Base-by-base conservation (phyloP, 2,329 filamentous ascomycete species). In the Neofusicoccum kwambonambiense region DNA sequence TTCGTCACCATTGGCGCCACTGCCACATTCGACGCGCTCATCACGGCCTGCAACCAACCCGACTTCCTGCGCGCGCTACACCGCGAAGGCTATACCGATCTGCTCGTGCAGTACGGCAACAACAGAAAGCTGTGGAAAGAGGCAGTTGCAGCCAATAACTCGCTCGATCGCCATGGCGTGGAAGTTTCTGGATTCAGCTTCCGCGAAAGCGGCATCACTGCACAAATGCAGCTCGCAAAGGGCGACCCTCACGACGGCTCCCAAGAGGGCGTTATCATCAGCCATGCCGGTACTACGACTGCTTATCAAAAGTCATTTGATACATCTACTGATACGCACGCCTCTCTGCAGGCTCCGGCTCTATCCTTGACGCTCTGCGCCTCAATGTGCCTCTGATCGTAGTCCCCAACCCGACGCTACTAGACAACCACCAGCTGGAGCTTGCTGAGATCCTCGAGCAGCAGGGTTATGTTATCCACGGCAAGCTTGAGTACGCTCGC, bases 1-100 rank as follows among this genome's bases (percentile, higher is more conserved):
- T 91, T 99, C 69, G 89, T 97, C 64, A 98, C 95, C 0, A 90
- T 97, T 35, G 95, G 95, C 64, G 94, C 95, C 5, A 99, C 94
- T 0, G 93, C 93, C 15, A 86, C 90, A 19, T 99, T 99, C 78
- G 82, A 84, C 61, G 77, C 83, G 6, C 85, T 99, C 2, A 84
- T 97, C 64, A 78, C 83, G 49, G 86, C 89, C 37, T 85, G 89
- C 11, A 80, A 96, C 5, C 79, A 83, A 17, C 78, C 84, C 0
- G 70, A 76, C 0, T 93, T 95, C 73, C 82, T 96, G 67, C 69
- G 80, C 5, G 81, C 83, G 4, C 83, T 98, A 12, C 73, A 75
- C 11, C 72, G 79, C 2, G 76, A 84, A 11, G 83, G 84, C 50
- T 97, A 91, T 77, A 91, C 89, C 0, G 81, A 90, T 66, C 82